Base-by-base conservation (phyloP, 2,329 filamentous ascomycete genomes). In the Calonectria naviculata region DNA sequence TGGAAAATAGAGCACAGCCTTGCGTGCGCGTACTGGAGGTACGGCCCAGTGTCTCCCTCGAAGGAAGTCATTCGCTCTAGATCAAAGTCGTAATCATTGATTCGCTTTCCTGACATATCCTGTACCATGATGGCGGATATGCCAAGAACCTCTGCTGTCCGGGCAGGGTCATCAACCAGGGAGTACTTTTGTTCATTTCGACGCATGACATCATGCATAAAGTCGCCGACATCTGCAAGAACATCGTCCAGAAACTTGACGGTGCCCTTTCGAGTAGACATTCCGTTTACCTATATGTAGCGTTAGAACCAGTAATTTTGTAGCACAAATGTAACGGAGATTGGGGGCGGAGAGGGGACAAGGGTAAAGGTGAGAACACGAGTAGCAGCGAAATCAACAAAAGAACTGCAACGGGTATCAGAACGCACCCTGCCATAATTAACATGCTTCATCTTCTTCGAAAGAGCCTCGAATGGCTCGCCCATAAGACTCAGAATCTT, bases 41-140 rank as follows among this genome's bases (percentile, higher is more conserved):
- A 93, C 17, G 92, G 91, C 1, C 93, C 93, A 0, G 93, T 94
- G 80, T 94, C 92, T 28, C 92, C 92, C 80, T 94, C 92, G 73
- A 93, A 93, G 4, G 91, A 92, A 1, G 89, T 92, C 93, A 95
- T 94, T 61, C 89, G 87, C 62, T 91, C 89, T 81, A 94, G 89
- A 83, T 94, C 90, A 82, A 94, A 95, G 52, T 87, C 86, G 82
- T 93, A 84, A 72, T 84, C 81, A 73, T 84, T 82, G 69, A 81
- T 78, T 54, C 78, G 67, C 86, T 93, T 93, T 76, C 91, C 91
- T 76, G 88, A 89, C 90, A 94, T 93, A 78, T 93, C 92, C 80
- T 94, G 92, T 2, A 93, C 91, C 89, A 94, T 93, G 79, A 94
- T 91, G 34, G 91, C 89, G 2, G 89, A 89, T 77, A 93, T 93